phyloP scores from a whole-genome alignment of 202 grass and related monocot genomes.

The Tripidium arundinaceum region DNA sequence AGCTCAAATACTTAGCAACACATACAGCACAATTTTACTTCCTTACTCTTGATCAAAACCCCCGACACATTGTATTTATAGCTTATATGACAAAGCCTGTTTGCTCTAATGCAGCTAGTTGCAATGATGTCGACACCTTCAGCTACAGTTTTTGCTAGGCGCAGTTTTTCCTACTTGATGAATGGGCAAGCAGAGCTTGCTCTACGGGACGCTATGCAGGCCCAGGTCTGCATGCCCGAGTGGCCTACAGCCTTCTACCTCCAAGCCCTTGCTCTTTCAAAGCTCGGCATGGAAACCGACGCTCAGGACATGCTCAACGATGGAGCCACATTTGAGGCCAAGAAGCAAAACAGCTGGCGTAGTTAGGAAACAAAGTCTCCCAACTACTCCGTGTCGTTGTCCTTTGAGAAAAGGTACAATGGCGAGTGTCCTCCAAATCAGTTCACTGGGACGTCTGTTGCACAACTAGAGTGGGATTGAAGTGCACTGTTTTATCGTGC shows the following conservation, averaged over 20 bases:
- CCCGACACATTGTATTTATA: not conserved
- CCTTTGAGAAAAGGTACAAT: conserved; percentile 16
- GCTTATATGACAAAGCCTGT: not conserved
- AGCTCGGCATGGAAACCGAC: conserved; percentile 98
- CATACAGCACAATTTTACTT: not conserved
- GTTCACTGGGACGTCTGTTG: conserved; percentile 10
- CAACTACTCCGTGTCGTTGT: not conserved
- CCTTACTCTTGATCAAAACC: not conserved
- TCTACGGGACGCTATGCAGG: conserved; percentile 92
- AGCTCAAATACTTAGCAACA: not conserved
- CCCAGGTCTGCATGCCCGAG: conserved; percentile 95
- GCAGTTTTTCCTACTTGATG: conserved; percentile 93
- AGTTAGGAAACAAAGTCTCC: conserved; percentile 18
- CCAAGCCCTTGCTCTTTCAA: conserved; percentile 92
- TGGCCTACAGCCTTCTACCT: conserved; percentile 98
- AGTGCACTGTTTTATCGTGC: conserved; percentile 57
- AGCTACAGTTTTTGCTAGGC: conserved; percentile 83
- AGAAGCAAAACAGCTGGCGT: conserved; percentile 95
- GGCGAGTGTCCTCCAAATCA: conserved; percentile 10
- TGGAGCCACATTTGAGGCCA: conserved; percentile 83
- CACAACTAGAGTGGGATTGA: conserved; percentile 41
- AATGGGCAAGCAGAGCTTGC: conserved; percentile 93
- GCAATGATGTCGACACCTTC: conserved; percentile 89
- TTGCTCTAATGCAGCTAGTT: conserved; percentile 60
- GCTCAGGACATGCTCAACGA: conserved; percentile 98